Percentiles rank a stretch among this genome's conserved stretches.
phyloP scores from a whole-genome alignment of 768 basidiomycete genomes.

The Epithele typhae region DNA sequence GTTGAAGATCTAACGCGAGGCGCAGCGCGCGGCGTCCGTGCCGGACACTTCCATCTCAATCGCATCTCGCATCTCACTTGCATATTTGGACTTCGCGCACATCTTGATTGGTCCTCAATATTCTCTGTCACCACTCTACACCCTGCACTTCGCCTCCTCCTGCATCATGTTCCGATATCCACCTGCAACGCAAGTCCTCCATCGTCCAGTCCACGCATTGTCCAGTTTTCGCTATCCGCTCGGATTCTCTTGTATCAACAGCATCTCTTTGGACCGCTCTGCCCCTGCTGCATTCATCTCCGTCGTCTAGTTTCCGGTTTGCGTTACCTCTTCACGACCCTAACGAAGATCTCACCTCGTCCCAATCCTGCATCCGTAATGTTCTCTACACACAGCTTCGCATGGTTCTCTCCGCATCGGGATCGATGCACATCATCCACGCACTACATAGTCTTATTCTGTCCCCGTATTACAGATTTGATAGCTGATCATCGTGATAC shows the following conservation, averaged over 20 bases:
- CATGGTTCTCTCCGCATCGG: no score
- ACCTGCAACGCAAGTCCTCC: slow-evolving; percentile 1
- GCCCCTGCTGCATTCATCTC: slow-evolving; percentile 1
- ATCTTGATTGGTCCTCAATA: neutral
- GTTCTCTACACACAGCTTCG: no score
- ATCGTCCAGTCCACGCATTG: slow-evolving; percentile 5
- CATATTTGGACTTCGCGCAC: slow-evolving; percentile 9
- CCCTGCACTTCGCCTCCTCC: no score
- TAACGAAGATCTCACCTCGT: no score
- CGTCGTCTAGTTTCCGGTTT: neutral
- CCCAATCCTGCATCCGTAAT: no score
- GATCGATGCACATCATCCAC: no score
- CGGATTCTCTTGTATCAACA: slow-evolving; percentile 15
- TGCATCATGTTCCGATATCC: slow-evolving; percentile 9
- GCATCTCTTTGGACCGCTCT: slow-evolving; percentile 5
- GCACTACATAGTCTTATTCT: no score
- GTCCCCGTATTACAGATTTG: no score
- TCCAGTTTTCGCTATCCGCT: slow-evolving; percentile 8
- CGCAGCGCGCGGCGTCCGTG: no score
- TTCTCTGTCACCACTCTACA: no score
- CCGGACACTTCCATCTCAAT: slow-evolving; percentile 4
- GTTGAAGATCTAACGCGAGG: slow-evolving; percentile 67
- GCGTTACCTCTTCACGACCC: slow-evolving; percentile 5
- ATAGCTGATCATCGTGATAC: no score
- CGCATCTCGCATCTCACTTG: slow-evolving; percentile 7